Percentiles rank a stretch among this genome's conserved stretches.
phyloP scores from a whole-genome alignment of 1,284 basidiomycete species.

The Rhodotorula sp. region DNA sequence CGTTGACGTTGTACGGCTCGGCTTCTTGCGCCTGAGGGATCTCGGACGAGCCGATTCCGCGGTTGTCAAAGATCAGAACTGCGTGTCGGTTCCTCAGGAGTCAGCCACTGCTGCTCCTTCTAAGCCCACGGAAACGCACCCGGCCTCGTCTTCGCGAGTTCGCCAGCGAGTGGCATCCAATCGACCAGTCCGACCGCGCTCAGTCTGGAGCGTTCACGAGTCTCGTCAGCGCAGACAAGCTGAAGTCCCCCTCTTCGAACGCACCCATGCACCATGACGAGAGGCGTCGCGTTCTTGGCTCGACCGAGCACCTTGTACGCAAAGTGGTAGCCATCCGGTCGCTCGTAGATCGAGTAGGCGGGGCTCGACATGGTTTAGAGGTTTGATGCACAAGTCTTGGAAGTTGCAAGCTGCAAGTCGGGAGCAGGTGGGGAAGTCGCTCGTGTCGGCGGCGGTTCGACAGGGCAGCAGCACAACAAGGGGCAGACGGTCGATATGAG shows the following conservation, averaged over 20 bases:
- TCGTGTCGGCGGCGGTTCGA: no score
- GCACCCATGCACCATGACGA: slow-evolving; percentile 39
- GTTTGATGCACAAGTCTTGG: not conserved
- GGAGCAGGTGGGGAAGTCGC: not conserved
- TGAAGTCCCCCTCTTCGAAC: not conserved
- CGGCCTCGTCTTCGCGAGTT: slow-evolving; percentile 17
- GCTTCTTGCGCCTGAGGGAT: not conserved
- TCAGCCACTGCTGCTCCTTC: not conserved
- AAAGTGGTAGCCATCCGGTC: slow-evolving; percentile 22
- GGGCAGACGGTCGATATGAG: no score
- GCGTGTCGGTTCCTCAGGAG: no score
- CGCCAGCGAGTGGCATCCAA: slow-evolving; percentile 34
- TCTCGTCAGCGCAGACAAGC: not conserved
- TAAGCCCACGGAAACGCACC: slow-evolving; percentile 5
- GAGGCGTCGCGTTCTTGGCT: slow-evolving; percentile 4
- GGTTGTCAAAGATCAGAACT: slow-evolving; percentile 38
- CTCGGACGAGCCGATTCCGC: slow-evolving; percentile 31
- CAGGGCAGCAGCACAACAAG: no score
- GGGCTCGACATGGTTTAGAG: not conserved
- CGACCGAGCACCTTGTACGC: slow-evolving; percentile 38
- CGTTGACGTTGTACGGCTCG: slow-evolving; percentile 14
- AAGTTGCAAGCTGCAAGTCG: not conserved
- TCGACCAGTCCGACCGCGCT: slow-evolving; percentile 38
- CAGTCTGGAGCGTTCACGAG: slow-evolving; percentile 5
- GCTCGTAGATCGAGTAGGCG: slow-evolving; percentile 24